Percentiles rank a stretch among this genome's conserved stretches.
Conservation (phyloP, 2,329 filamentous ascomycete genomes). For the Pseudogymnoascus sp. region DNA sequence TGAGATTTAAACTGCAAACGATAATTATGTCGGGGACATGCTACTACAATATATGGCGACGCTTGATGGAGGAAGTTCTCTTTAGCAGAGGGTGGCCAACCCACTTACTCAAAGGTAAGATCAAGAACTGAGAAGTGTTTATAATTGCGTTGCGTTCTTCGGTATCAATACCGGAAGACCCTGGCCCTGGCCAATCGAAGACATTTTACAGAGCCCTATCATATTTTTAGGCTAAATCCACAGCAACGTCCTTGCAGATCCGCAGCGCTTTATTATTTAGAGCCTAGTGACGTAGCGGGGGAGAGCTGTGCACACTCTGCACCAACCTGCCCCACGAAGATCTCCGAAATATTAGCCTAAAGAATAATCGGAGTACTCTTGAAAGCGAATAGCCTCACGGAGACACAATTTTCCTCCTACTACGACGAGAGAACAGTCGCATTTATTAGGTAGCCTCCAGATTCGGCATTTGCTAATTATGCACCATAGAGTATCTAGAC, state of each 20-base stretch:
- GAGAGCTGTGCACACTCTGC: not conserved
- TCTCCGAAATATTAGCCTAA: not conserved
- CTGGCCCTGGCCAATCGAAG: not conserved
- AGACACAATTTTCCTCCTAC: not conserved
- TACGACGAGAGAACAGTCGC: too few species aligned
- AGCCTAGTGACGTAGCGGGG: not conserved
- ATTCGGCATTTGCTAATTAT: not conserved
- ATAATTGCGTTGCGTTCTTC: not conserved
- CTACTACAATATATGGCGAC: too few species aligned
- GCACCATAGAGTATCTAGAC: not conserved
- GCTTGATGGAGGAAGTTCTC: not conserved
- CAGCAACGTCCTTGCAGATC: not conserved
- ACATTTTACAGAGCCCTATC: not conserved
- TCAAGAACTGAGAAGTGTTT: not conserved
- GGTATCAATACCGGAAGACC: not conserved
- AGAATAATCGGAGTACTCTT: not conserved
- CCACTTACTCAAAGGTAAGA: not conserved
- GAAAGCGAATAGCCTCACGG: not conserved
- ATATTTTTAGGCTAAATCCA: not conserved
- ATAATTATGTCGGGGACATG: too few species aligned
- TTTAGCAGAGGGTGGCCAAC: too few species aligned
- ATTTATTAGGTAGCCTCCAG: not conserved
- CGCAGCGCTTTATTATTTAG: not conserved
- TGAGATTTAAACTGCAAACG: not conserved
- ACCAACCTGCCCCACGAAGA: not conserved